Percentiles rank a stretch among this genome's conserved stretches.
These are phyloP conservation scores for Debaryomyces sp. DNA, from an alignment of 1,139 yeast species.

Conservation along the genomic window DNA sequence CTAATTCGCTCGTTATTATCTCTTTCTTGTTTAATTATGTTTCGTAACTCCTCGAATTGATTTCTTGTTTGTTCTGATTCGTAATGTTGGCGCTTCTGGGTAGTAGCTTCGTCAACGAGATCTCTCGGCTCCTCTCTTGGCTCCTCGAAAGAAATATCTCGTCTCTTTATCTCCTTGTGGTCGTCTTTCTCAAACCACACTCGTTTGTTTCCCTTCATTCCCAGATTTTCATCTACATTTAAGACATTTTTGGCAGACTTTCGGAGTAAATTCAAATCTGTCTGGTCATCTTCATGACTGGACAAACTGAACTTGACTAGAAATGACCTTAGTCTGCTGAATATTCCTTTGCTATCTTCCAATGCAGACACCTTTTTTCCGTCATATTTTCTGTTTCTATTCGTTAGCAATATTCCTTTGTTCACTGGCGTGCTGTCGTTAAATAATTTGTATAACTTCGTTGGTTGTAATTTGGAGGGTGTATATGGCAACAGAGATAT, in stretches of 20 bases:
- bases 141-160: not conserved
- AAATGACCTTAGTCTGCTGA: constrained; percentile 16
- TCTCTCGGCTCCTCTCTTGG: too few relatives aligned
- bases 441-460: constrained; percentile 16
- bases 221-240: constrained; percentile 11
- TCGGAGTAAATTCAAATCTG: constrained; percentile 14
- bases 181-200: constrained; percentile 12
- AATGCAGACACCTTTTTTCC: not conserved
- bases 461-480: constrained; percentile 12
- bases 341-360: constrained; percentile 13
- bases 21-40: not conserved
- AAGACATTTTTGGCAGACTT: constrained; percentile 17
- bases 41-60: not conserved
- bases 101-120: not conserved
- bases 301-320: constrained; percentile 15
- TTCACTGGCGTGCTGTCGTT: constrained; percentile 9
- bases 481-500: constrained; percentile 10
- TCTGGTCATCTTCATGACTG: constrained; percentile 11
- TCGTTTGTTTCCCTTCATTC: constrained; percentile 8
- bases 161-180: not conserved
- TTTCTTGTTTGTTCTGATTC: constrained; percentile 2
- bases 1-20: constrained; percentile 1
- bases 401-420: constrained; percentile 2
- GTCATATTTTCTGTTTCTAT: not conserved
- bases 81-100: not conserved